Evolutionary conservation across 2,329 filamentous ascomycete species (phyloP), one percentile per base, ranked within the genome.

Genomic region (Fusarium scirpi): DNA sequence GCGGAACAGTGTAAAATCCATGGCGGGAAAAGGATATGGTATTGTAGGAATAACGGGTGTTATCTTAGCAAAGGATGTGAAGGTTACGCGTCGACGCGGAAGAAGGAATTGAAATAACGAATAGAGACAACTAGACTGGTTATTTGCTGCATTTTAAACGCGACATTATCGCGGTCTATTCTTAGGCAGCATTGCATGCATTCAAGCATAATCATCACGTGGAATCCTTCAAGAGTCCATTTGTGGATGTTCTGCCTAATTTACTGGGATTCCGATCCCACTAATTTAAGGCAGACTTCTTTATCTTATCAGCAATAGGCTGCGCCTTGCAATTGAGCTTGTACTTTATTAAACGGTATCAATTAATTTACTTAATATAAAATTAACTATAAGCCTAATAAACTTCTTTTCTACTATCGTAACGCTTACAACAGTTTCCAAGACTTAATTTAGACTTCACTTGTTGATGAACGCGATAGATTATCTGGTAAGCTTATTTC

Each of bases 1-100:
- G 11, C 18, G 48, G 25, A 66, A 66, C 2, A 53, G 13, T 1
- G 55, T 46, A 7, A 66, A 66, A 7, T 38, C 34, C 34, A 38
- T 27, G 25, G 25, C 25, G 10, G 9, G 9, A 10, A 27, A 27
- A 3, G 25, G 9, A 27, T 27, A 11, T 27, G 25, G 10, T 27
- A 10, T 38, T 10, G 10, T 18, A 18, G 34, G 6, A n/a, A 24
- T 24, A 24, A 44, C 16, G 3, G 22, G n/a, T 34, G 4, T 5
- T 13, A 41, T 15, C 22, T 27, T 27, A 3, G 25, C 10, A 11
- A 10, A 27, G 25, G 25, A 27, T 10, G 9, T 27, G 25, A 27
- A 27, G 25, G 9, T 22, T 22, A 44, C 41, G 41, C 41, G 18
- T 25, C 6, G 11, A 29, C 10, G 13, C n/a, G 25, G 25, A 27